phyloP scores from a whole-genome alignment of 352 stramenopile species.

The Phytophthora tubulina region DNA sequence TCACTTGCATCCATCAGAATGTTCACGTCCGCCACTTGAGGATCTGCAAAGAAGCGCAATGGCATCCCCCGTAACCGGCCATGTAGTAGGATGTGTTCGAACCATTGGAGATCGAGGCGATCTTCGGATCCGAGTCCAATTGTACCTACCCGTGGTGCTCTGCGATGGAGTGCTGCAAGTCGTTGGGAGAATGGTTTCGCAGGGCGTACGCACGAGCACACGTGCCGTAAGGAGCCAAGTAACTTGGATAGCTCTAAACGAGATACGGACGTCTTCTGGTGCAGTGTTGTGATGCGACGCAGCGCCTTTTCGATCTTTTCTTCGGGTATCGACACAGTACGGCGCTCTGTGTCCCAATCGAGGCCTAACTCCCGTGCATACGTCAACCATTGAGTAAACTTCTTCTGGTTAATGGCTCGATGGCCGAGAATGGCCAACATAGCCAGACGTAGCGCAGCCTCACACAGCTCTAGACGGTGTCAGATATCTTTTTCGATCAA shows the following conservation, averaged over 20 bases:
- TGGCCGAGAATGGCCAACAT: neutral
- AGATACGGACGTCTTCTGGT: neutral
- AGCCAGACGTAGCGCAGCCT: neutral
- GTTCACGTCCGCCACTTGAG: neutral
- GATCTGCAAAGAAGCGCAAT: neutral
- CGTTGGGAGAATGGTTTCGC: neutral
- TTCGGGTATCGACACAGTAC: neutral
- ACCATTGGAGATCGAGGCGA: neutral
- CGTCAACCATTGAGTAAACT: neutral
- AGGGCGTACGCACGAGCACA: neutral
- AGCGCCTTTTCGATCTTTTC: neutral
- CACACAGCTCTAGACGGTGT: neutral
- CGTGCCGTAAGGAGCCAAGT: neutral
- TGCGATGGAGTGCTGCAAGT: neutral
- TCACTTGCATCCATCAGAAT: neutral
- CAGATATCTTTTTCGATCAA: neutral
- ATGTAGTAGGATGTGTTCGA: neutral
- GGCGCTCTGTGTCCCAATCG: neutral
- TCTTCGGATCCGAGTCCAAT: neutral
- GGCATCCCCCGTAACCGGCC: neutral
- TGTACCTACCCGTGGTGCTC: neutral
- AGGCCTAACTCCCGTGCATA: neutral
- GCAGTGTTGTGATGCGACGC: neutral
- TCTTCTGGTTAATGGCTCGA: neutral
- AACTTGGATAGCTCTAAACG: neutral